Evolutionary conservation across 306 rosid species (phyloP).

Genomic region (Glycine tomentella): DNA sequence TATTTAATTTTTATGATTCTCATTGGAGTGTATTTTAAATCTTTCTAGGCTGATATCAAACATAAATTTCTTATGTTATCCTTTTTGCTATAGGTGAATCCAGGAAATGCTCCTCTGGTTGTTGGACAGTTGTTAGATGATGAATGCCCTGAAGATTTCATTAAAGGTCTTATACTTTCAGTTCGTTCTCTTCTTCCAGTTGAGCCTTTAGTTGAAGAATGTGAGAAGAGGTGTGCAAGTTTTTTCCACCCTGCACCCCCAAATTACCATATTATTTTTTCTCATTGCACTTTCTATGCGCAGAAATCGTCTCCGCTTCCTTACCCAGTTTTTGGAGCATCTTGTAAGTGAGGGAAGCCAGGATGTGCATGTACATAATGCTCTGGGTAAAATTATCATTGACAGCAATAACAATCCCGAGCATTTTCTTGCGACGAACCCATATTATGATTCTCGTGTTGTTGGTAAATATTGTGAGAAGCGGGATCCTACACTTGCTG

Average conservation of each 20-base stretch:
- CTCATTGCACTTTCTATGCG: slow-evolving; percentile 32
- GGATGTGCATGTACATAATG: slow-evolving; percentile 88
- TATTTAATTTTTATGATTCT: slow-evolving; percentile 43
- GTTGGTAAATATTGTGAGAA: slow-evolving; percentile 92
- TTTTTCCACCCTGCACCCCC: slow-evolving; percentile 30
- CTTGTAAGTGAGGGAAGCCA: slow-evolving; percentile 96
- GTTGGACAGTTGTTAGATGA: slow-evolving; percentile 87
- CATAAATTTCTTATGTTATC: slow-evolving; percentile 24
- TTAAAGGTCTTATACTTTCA: slow-evolving; percentile 82
- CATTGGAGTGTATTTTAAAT: slow-evolving; percentile 29
- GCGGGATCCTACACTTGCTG: slow-evolving; percentile 87
- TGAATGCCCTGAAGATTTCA: slow-evolving; percentile 91
- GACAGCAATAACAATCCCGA: slow-evolving; percentile 90
- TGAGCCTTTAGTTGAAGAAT: slow-evolving; percentile 87
- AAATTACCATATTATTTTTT: neutral
- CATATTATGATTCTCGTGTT: slow-evolving; percentile 88
- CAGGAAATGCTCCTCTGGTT: slow-evolving; percentile 84
- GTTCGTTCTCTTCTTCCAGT: slow-evolving; percentile 87
- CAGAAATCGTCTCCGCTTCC: slow-evolving; percentile 85
- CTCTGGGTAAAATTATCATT: slow-evolving; percentile 83
- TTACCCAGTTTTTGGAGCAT: slow-evolving; percentile 86
- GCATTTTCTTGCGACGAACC: slow-evolving; percentile 86
- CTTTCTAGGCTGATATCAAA: slow-evolving; percentile 6
- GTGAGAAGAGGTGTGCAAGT: slow-evolving; percentile 75
- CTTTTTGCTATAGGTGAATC: slow-evolving; percentile 70